Conservation (phyloP, 179 eudicot genomes). For the Silene coronaria region DNA sequence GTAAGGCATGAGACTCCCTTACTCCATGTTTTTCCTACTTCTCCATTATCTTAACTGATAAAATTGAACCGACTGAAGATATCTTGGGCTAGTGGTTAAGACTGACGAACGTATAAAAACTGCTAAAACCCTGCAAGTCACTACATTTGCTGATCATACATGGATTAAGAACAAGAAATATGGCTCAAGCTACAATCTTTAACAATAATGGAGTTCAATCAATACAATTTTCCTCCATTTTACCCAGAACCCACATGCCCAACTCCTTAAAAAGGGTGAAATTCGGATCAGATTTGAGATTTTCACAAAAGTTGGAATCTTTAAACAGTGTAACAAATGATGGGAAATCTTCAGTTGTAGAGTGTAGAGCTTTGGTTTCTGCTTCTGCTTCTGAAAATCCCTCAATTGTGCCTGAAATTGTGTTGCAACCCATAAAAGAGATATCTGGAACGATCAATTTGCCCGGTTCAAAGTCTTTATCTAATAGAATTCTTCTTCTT, state of each 20-base stretch:
- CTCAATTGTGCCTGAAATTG: constrained; percentile 62
- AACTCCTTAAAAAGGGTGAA: constrained; percentile 22
- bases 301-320: constrained; percentile 29
- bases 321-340: constrained; percentile 6
- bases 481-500: constrained; percentile 83
- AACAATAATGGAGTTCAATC: constrained; percentile 28
- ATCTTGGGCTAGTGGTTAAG: too few relatives aligned
- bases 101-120: too few relatives aligned
- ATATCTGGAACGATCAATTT: constrained; percentile 80
- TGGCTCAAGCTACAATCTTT: constrained; percentile 48
- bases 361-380: constrained; percentile 47
- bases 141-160: too few relatives aligned
- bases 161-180: constrained; percentile 2
- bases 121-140: too few relatives aligned
- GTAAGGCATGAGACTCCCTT: too few relatives aligned
- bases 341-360: constrained; percentile 26
- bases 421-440: constrained; percentile 79
- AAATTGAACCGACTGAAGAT: too few relatives aligned
- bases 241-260: constrained; percentile 34
- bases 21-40: too few relatives aligned
- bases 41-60: too few relatives aligned
- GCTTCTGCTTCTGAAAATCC: constrained; percentile 55
- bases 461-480: constrained; percentile 90
- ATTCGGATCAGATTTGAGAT: constrained; percentile 41
- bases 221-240: constrained; percentile 25